Evolutionary conservation across 148 eudicot species (phyloP).

Genomic region (Nyssa sinensis): DNA sequence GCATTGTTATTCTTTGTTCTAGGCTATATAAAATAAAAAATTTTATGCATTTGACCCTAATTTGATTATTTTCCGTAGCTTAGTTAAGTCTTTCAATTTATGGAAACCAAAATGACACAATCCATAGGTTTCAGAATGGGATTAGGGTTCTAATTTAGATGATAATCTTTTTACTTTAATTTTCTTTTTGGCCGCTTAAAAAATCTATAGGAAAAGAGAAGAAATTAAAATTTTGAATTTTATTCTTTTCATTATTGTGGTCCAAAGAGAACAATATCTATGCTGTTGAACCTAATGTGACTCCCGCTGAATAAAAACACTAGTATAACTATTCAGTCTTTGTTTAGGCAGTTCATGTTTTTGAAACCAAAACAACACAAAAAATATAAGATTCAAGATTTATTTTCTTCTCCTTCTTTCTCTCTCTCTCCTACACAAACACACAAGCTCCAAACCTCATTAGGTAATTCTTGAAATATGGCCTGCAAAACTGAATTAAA

Average conservation of each 20-base stretch:
- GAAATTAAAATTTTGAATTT: not conserved
- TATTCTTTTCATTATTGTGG: too few species aligned
- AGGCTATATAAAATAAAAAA: too few species aligned
- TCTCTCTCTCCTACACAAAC: not conserved
- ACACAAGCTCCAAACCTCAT: not conserved
- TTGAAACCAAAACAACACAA: not conserved
- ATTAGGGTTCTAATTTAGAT: too few species aligned
- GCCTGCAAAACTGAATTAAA: not conserved
- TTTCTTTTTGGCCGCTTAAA: too few species aligned
- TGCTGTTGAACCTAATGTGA: not conserved
- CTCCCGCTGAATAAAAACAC: too few species aligned
- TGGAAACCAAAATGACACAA: too few species aligned
- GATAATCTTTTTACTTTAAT: too few species aligned
- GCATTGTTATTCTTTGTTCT: too few species aligned
- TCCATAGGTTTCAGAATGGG: too few species aligned
- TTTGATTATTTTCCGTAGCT: too few species aligned
- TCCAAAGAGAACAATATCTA: too few species aligned
- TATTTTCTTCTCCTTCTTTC: too few species aligned
- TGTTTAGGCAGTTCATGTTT: not conserved
- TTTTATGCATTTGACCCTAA: not conserved
- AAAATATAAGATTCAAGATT: not conserved
- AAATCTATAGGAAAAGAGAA: not conserved
- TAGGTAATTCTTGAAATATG: slow-evolving; percentile 1
- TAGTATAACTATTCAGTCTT: not conserved
- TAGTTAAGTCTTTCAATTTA: not conserved